Evolutionary conservation across 2,329 filamentous ascomycete species (phyloP).

Genomic region (Raffaelea ambrosiae): DNA sequence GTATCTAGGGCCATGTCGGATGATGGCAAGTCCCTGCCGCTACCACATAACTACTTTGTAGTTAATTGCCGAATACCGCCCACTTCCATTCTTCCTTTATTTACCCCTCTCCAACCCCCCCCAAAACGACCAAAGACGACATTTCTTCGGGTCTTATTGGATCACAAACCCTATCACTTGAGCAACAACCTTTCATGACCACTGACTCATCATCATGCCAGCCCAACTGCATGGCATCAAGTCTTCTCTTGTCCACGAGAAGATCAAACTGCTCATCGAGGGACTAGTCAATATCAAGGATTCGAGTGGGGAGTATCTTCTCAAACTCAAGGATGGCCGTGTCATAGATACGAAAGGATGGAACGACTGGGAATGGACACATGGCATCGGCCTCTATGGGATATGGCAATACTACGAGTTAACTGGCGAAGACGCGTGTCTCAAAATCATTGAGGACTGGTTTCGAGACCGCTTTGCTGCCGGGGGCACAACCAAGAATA

Average conservation of each 20-base stretch:
- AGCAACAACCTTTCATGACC: too few species aligned
- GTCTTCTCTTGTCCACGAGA: conserved; percentile 40
- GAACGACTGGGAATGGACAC: conserved; percentile 79
- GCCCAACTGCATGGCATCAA: too few species aligned
- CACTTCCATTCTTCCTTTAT: too few species aligned
- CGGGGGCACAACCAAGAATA: conserved; percentile 72
- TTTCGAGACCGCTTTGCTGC: conserved; percentile 60
- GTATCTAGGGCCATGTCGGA: too few species aligned
- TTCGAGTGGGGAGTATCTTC: conserved; percentile 63
- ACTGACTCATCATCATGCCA: too few species aligned
- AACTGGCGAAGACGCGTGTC: conserved; percentile 51
- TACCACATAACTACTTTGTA: too few species aligned
- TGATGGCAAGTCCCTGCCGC: too few species aligned
- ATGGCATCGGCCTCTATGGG: conserved; percentile 71
- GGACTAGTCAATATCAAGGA: conserved; percentile 74
- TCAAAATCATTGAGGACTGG: conserved; percentile 65
- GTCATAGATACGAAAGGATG: conserved; percentile 80
- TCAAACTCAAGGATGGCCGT: conserved; percentile 61
- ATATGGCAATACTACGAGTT: conserved; percentile 75
- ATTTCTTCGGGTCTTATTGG: too few species aligned
- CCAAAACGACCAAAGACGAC: too few species aligned
- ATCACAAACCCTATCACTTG: too few species aligned
- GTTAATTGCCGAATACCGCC: too few species aligned
- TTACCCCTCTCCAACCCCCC: too few species aligned
- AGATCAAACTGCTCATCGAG: conserved; percentile 59